phyloP scores from a whole-genome alignment of 345 rosid species.

The Luvunga scandens region DNA sequence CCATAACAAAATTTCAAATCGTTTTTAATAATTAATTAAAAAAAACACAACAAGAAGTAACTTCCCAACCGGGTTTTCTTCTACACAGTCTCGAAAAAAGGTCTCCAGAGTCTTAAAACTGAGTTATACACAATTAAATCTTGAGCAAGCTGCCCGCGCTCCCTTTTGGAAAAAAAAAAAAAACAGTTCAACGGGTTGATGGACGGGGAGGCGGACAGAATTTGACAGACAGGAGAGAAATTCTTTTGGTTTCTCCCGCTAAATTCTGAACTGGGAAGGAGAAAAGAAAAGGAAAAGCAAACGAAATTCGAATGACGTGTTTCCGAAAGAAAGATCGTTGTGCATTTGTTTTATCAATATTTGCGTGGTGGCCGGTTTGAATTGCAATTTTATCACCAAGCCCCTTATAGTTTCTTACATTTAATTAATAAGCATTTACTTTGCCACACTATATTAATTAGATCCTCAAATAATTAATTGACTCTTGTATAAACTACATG shows the following conservation, averaged over 20 bases:
- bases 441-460: neutral
- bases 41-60: neutral
- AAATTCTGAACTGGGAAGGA: neutral
- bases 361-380: neutral
- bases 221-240: neutral
- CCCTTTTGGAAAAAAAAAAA: neutral
- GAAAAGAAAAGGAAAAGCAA: neutral
- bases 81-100: neutral
- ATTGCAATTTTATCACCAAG: neutral
- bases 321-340: neutral
- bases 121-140: neutral
- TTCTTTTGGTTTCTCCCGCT: neutral
- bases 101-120: neutral
- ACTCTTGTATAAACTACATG: no score
- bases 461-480: no score
- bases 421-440: no score
- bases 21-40: neutral
- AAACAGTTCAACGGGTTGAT: no score
- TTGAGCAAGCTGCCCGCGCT: neutral
- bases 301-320: neutral
- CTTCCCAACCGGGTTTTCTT: neutral
- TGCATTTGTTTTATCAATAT: no score
- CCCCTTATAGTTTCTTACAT: neutral
- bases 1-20: slow-evolving; percentile 31
- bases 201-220: no score